Evolutionary conservation across 2,329 filamentous ascomycete genomes (phyloP).

Genomic region (Aspergillus nomiae): DNA sequence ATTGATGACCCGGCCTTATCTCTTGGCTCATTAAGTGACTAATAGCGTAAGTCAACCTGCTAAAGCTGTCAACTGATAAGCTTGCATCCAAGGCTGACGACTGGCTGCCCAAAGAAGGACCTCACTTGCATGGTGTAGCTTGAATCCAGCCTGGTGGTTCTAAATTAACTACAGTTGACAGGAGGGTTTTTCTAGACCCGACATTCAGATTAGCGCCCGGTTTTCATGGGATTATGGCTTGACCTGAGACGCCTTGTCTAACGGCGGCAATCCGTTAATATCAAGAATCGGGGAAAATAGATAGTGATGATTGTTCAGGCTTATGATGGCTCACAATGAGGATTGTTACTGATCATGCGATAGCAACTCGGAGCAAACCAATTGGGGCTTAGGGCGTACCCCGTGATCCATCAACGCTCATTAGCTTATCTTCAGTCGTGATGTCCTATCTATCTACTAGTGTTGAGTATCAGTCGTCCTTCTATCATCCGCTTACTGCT

Average conservation of each 20-base stretch:
- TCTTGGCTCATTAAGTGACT: slow-evolving; percentile 8
- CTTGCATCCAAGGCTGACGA: not conserved
- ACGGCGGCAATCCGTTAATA: not conserved
- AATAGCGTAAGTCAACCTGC: slow-evolving; percentile 4
- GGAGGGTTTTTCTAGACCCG: not conserved
- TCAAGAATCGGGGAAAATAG: not conserved
- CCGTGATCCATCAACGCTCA: not conserved
- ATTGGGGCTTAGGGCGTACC: not conserved
- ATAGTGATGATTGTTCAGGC: not conserved
- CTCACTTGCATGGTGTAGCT: not conserved
- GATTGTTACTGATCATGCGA: slow-evolving; percentile 7
- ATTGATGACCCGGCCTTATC: slow-evolving; percentile 7
- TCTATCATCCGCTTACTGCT: not conserved
- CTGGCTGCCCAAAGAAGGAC: not conserved
- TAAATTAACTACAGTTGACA: not conserved
- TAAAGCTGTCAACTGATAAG: slow-evolving; percentile 16
- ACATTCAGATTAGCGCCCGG: not conserved
- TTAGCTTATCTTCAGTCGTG: slow-evolving; percentile 1
- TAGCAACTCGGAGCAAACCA: not conserved
- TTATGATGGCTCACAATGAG: slow-evolving; percentile 7
- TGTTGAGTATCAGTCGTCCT: not conserved
- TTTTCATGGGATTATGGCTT: not conserved
- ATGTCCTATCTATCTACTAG: not conserved
- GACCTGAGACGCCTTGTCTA: not conserved
- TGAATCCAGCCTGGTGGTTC: not conserved